Percentiles rank a stretch among this genome's conserved stretches.
These are phyloP conservation scores for Cornus suecica DNA, from an alignment of 148 eudicot genomes.

Conservation along the genomic window DNA sequence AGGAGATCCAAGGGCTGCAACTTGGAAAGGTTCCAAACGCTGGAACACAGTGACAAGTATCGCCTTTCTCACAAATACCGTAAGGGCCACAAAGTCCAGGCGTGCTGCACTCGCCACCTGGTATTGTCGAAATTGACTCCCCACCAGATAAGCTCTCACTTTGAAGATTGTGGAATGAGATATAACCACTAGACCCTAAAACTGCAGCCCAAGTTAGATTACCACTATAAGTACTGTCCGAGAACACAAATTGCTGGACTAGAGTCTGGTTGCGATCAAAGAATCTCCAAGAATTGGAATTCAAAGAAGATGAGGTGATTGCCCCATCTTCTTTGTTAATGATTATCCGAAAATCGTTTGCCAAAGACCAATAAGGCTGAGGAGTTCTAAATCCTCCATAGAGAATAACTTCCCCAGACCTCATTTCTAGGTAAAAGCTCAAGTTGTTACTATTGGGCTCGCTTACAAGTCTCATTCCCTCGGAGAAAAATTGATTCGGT, in stretches of 20 bases:
- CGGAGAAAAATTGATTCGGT: neutral
- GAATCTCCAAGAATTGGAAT: conserved; percentile 11
- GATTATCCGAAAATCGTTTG: neutral
- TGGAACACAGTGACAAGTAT: neutral
- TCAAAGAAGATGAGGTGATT: neutral
- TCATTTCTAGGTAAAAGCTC: conserved; percentile 9
- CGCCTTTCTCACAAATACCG: neutral
- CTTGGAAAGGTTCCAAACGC: neutral
- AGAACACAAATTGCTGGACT: neutral
- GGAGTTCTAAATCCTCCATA: conserved; percentile 5
- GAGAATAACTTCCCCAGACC: neutral
- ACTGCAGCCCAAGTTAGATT: neutral
- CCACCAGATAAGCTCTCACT: neutral
- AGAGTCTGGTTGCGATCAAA: neutral
- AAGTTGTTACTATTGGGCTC: neutral
- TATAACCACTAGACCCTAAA: neutral
- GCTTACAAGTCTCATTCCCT: conserved; percentile 5
- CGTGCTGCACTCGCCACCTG: neutral
- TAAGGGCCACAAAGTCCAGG: neutral
- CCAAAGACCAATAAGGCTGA: conserved; percentile 8
- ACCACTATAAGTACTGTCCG: neutral
- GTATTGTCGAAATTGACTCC: neutral
- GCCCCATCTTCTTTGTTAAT: neutral
- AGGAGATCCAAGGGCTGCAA: conserved; percentile 1
- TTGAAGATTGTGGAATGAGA: neutral